Percentiles rank a stretch among this genome's conserved stretches.
phyloP scores from a whole-genome alignment of 768 basidiomycete species.

The Tylopilus balloui region DNA sequence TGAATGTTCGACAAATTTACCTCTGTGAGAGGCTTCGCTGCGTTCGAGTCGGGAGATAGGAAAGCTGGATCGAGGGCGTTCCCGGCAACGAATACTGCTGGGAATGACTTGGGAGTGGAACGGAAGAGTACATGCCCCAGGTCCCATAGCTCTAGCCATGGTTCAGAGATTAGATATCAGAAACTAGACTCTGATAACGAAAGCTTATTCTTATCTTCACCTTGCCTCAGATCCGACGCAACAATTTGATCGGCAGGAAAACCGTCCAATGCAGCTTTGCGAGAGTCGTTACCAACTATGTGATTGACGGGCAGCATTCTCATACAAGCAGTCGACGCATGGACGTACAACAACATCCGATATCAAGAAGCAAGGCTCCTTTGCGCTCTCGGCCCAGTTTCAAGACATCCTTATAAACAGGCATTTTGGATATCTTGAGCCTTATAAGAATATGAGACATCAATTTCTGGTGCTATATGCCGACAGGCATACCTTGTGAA shows the following conservation, averaged over 20 bases:
- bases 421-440: conserved; percentile 17
- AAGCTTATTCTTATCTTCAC: conserved; percentile 16
- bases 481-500: conserved; percentile 15
- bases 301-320: neutral
- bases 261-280: conserved; percentile 40
- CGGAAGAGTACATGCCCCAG: conserved; percentile 59
- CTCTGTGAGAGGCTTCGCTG: conserved; percentile 14
- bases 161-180: neutral
- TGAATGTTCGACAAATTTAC: conserved; percentile 31
- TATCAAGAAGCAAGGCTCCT: conserved; percentile 40
- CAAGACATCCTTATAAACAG: conserved; percentile 28
- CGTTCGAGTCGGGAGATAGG: conserved; percentile 30
- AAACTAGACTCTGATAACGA: neutral
- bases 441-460: conserved; percentile 8
- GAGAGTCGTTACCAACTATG: conserved; percentile 39
- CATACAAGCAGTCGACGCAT: neutral
- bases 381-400: conserved; percentile 34
- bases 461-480: neutral
- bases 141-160: conserved; percentile 50
- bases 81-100: conserved; percentile 51
- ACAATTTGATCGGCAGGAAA: conserved; percentile 37
- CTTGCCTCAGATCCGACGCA: conserved; percentile 36
- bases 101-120: conserved; percentile 47
- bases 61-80: conserved; percentile 47
- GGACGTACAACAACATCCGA: conserved; percentile 41